phyloP scores from a whole-genome alignment of 1,284 basidiomycete genomes.

The Moniliella sp. region DNA sequence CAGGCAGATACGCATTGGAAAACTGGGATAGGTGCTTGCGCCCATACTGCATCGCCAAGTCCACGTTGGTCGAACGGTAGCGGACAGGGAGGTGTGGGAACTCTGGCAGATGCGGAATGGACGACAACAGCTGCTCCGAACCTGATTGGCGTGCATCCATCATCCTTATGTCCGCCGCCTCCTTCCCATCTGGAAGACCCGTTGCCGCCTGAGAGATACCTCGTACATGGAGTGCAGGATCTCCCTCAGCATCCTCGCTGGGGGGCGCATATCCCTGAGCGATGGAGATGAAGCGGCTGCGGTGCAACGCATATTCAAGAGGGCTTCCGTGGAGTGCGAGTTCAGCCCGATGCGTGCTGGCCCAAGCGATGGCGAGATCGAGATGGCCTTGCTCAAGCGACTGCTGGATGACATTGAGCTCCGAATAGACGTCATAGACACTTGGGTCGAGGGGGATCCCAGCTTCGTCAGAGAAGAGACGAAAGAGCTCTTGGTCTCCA shows the following conservation, averaged over 20 bases:
- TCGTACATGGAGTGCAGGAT: too few species aligned
- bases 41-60: conserved; percentile 52
- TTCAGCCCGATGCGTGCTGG: conserved; percentile 6
- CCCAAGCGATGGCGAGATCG: conserved; percentile 19
- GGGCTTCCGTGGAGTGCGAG: conserved; percentile 8
- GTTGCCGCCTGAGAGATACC: too few species aligned
- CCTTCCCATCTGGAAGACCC: too few species aligned
- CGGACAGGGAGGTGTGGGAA: too few species aligned
- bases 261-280: too few species aligned
- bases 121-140: too few species aligned
- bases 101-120: too few species aligned
- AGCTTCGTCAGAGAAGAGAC: conserved; percentile 8
- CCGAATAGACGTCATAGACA: conserved; percentile 1
- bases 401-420: conserved; percentile 6
- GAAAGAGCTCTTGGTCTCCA: conserved; percentile 12
- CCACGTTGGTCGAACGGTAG: conserved; percentile 12
- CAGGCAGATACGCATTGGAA: conserved; percentile 44
- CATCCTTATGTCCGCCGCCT: too few species aligned
- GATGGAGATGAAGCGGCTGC: conserved; percentile 18
- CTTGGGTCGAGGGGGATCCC: background rate
- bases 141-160: too few species aligned
- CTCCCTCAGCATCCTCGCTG: too few species aligned
- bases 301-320: conserved; percentile 20
- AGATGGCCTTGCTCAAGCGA: conserved; percentile 11
- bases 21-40: conserved; percentile 48